Percentiles rank a stretch among this genome's conserved stretches.
These are phyloP conservation scores for Diplodia sapinea DNA, from an alignment of 2,329 filamentous ascomycete species.

Conservation along the genomic window DNA sequence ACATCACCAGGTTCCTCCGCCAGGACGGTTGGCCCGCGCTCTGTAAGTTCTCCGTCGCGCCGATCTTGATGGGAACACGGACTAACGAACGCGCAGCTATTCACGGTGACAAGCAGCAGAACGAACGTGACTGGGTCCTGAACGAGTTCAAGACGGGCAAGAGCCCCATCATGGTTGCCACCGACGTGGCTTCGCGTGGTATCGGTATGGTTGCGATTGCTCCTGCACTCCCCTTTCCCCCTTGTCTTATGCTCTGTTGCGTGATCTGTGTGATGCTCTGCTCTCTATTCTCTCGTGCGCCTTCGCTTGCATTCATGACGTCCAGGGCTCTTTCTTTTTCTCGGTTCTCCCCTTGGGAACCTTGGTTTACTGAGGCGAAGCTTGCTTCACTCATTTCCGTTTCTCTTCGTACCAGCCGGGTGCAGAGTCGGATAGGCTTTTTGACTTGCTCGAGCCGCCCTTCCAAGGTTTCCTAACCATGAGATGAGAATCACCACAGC, in stretches of 20 bases:
- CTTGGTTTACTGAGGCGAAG: constrained; percentile 81
- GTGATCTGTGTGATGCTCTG: constrained; percentile 78
- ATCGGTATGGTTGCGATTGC: constrained; percentile 92
- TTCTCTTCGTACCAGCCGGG: constrained; percentile 71
- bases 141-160: constrained; percentile 99
- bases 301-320: constrained; percentile 79
- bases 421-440: constrained; percentile 78
- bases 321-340: constrained; percentile 84
- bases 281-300: constrained; percentile 88
- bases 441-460: constrained; percentile 79
- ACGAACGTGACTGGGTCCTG: constrained; percentile 98
- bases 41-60: constrained; percentile 65
- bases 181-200: constrained; percentile 99
- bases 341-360: constrained; percentile 82
- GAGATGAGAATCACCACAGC: constrained; percentile 59
- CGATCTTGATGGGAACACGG: constrained; percentile 42
- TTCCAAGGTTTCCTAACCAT: constrained; percentile 73
- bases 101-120: constrained; percentile 99
- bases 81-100: constrained; percentile 70
- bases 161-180: constrained; percentile 99
- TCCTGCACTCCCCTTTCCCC: constrained; percentile 43
- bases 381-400: constrained; percentile 76
- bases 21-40: constrained; percentile 98
- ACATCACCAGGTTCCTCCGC: constrained; percentile 95
- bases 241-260: constrained; percentile 53